A percentile compares a stretch with the other conserved stretches of the same genome.
phyloP scores from a whole-genome alignment of 129 eudicot species.

The Lactuca sativa region DNA sequence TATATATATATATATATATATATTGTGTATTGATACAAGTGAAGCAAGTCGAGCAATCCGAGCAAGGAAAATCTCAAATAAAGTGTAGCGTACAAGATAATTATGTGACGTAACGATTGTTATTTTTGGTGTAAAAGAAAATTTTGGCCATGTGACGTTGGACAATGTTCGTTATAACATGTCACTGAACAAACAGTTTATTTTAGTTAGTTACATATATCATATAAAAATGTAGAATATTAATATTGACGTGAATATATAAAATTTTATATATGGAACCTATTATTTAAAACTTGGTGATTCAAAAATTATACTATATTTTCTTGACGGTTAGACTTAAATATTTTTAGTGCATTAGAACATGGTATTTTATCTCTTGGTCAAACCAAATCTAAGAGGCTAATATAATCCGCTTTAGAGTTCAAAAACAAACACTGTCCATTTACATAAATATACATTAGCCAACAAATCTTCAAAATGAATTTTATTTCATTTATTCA shows the following conservation, averaged over 20 bases:
- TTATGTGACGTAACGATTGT: constrained; percentile 18
- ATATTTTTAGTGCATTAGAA: too few relatives aligned
- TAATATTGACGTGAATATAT: too few relatives aligned
- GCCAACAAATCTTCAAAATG: too few relatives aligned
- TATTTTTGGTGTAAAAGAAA: constrained; percentile 17
- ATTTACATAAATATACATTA: too few relatives aligned
- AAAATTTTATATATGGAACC: too few relatives aligned
- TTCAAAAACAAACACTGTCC: too few relatives aligned
- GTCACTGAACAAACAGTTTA: constrained; percentile 1
- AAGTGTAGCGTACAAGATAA: constrained; percentile 22
- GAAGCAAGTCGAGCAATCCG: background rate
- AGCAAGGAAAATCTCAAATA: background rate
- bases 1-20: too few relatives aligned
- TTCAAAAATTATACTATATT: background rate
- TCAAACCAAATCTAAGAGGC: background rate
- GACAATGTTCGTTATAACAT: background rate
- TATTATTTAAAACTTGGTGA: background rate
- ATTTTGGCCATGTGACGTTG: constrained; percentile 26
- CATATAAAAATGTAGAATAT: background rate
- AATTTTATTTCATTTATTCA: too few relatives aligned
- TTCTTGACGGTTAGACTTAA: background rate
- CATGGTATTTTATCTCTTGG: background rate
- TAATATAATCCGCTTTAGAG: too few relatives aligned
- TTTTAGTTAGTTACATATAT: background rate
- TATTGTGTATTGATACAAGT: background rate